Conservation (phyloP, 2,329 filamentous ascomycete species). For the Monosporascus sp. region DNA sequence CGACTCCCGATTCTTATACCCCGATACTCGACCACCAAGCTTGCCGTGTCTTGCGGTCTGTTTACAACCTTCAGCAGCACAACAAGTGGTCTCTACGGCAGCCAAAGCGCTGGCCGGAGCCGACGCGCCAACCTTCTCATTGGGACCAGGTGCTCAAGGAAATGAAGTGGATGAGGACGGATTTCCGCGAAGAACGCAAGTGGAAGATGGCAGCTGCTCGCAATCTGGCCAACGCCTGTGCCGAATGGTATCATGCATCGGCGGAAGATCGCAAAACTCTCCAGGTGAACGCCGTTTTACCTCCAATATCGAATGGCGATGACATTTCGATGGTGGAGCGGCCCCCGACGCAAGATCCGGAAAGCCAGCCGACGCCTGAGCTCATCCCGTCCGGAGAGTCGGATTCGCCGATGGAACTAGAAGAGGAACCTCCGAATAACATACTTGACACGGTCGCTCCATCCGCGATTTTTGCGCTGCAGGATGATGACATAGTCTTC, state of each 20-base stretch:
- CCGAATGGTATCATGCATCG: conserved; percentile 68
- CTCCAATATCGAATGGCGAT: conserved; percentile 32
- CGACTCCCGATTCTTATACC: conserved; percentile 77
- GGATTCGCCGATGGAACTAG: conserved; percentile 47
- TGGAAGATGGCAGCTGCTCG: conserved; percentile 84
- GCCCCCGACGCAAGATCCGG: conserved; percentile 24
- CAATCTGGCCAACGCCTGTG: conserved; percentile 77
- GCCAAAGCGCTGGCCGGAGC: conserved; percentile 78
- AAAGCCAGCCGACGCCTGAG: conserved; percentile 59
- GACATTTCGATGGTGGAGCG: conserved; percentile 30
- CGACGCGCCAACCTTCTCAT: conserved; percentile 69
- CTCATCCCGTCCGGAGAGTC: conserved; percentile 60
- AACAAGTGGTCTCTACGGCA: conserved; percentile 93
- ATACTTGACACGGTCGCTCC: conserved; percentile 54
- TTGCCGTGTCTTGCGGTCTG: conserved; percentile 76
- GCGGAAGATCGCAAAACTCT: conserved; percentile 60
- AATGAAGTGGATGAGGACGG: conserved; percentile 97
- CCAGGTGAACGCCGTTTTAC: conserved; percentile 59
- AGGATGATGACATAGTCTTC: conserved; percentile 77
- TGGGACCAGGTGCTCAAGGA: conserved; percentile 85
- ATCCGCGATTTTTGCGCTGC: conserved; percentile 77
- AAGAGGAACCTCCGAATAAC: conserved; percentile 31
- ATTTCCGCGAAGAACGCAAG: conserved; percentile 89
- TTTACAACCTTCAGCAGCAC: conserved; percentile 85
- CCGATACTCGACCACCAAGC: conserved; percentile 83